Base-by-base conservation (phyloP, 2,329 filamentous ascomycete species). In the Shiraia sp. region DNA sequence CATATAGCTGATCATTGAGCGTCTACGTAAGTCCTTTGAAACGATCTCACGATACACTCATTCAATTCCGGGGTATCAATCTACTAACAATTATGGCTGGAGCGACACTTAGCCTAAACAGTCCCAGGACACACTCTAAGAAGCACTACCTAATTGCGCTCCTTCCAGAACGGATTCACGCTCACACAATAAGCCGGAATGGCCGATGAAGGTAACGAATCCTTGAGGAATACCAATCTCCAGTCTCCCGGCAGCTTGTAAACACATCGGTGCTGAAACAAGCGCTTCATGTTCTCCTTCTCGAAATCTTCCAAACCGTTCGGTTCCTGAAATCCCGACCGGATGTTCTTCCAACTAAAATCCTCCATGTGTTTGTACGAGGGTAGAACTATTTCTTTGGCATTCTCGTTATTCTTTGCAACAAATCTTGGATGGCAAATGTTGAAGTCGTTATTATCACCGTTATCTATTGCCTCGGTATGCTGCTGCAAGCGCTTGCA, bases 171-270 rank as follows among this genome's bases (percentile, higher is more conserved):
- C 16, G 40, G 33, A 10, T 52, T 47, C 27, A 45, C 46, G 23
- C 43, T 49, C n/a, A 49, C 19, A n/a, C 26, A 36, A 1, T 30
- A 12, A 6, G 1, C 9, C 9, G 40, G 32, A 6, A 49, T 32
- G n/a, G 10, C 33, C n/a, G 24, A 10, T 9, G 26, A 32, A 1
- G 49, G 42, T 16, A 49, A 31, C 13, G 29, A 37, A n/a, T 45
- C 38, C 10, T 40, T 24, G 23, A 52, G 9, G 19, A 51, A 51
- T 8, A 44, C 25, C 33, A 49, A n/a, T 34, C 29, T 42, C 49
- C 45, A 51, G 3, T 38, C 27, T 13, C 34, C 40, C 6, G 36
- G 40, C 31, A 49, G 32, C 26, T 42, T 51, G 29, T 44, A 51
- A 3, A 35, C 42, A 14, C 39, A 46, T 8, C 45, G 39, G 12